phyloP scores from a whole-genome alignment of 192 early-diverging fungal species.

The Coemansia nantahalensis region DNA sequence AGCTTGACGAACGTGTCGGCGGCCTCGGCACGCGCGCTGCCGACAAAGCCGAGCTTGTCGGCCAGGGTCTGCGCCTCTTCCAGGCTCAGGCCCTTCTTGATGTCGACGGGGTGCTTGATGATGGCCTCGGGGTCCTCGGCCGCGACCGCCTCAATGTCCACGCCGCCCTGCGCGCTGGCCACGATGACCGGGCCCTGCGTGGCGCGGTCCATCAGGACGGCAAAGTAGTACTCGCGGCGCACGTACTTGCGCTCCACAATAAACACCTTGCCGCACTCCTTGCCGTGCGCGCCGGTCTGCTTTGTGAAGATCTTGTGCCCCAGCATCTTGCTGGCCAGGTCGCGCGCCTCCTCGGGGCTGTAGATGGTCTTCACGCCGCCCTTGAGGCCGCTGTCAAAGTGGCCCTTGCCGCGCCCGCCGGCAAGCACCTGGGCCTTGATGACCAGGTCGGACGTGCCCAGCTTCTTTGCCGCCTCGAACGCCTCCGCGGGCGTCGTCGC shows the following conservation, averaged over 20 bases:
- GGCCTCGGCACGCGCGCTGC: conserved; percentile 76
- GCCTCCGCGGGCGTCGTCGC: conserved; percentile 89
- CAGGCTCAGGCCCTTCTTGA: conserved; percentile 74
- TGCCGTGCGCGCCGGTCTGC: conserved; percentile 94
- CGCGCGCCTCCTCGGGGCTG: conserved; percentile 84
- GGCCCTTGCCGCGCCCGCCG: conserved; percentile 98
- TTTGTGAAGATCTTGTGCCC: conserved; percentile 98
- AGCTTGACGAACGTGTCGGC: conserved; percentile 88
- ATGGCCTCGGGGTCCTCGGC: conserved; percentile 95
- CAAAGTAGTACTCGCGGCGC: conserved; percentile 99
- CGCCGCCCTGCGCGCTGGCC: conserved; percentile 95
- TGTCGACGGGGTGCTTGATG: conserved; percentile 87
- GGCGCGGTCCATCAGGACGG: conserved; percentile 95
- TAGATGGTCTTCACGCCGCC: conserved; percentile 93
- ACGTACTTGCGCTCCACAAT: conserved; percentile 96
- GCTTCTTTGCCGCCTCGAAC: conserved; percentile 74
- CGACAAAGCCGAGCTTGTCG: conserved; percentile 85
- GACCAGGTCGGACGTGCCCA: conserved; percentile 70
- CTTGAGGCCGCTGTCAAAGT: conserved; percentile 92
- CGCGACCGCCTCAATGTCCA: conserved; percentile 97
- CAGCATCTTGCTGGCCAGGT: conserved; percentile 92
- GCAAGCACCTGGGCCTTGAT: conserved; percentile 93
- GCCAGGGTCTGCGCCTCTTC: conserved; percentile 78
- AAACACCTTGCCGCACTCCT: conserved; percentile 92
- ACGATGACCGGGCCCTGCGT: conserved; percentile 94